These are phyloP conservation scores for Suhomyces wounanorum DNA, from an alignment of 1,139 yeast genomes.

Conservation along the genomic window DNA sequence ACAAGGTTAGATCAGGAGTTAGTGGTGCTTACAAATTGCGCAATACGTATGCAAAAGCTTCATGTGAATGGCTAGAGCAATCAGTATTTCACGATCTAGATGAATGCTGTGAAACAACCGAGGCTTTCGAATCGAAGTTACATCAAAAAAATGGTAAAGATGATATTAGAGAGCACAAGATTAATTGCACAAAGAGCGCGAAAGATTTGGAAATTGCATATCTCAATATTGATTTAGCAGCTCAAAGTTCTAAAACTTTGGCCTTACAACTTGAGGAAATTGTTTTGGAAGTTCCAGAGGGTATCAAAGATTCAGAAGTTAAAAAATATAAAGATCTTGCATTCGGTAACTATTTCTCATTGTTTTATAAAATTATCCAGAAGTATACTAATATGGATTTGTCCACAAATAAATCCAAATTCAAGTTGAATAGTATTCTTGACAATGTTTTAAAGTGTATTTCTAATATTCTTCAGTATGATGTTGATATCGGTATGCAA, in stretches of 20 bases:
- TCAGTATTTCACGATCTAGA: slow-evolving; percentile 39
- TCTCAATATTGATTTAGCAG: slow-evolving; percentile 63
- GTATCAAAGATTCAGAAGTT: slow-evolving; percentile 57
- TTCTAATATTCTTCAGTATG: slow-evolving; percentile 68
- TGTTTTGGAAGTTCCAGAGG: slow-evolving; percentile 64
- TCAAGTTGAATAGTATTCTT: slow-evolving; percentile 57
- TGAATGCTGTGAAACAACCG: neutral
- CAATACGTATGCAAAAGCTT: slow-evolving; percentile 59
- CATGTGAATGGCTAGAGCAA: slow-evolving; percentile 69
- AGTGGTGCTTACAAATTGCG: slow-evolving; percentile 61
- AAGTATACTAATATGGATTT: slow-evolving; percentile 44
- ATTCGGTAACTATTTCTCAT: slow-evolving; percentile 71
- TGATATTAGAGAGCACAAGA: slow-evolving; percentile 1
- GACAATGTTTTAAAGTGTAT: slow-evolving; percentile 70
- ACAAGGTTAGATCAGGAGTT: slow-evolving; percentile 39
- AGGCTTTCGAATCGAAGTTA: neutral
- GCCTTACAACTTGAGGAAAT: slow-evolving; percentile 55
- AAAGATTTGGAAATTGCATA: slow-evolving; percentile 51
- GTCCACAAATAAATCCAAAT: slow-evolving; percentile 36
- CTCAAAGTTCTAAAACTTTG: slow-evolving; percentile 63
- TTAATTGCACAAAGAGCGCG: slow-evolving; percentile 4
- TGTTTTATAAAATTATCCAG: slow-evolving; percentile 71
- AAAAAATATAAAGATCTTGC: slow-evolving; percentile 61
- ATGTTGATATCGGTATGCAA: slow-evolving; percentile 76
- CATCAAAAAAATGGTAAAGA: neutral